Conservation (phyloP, 306 rosid species). For the Prunus kanzakura region DNA sequence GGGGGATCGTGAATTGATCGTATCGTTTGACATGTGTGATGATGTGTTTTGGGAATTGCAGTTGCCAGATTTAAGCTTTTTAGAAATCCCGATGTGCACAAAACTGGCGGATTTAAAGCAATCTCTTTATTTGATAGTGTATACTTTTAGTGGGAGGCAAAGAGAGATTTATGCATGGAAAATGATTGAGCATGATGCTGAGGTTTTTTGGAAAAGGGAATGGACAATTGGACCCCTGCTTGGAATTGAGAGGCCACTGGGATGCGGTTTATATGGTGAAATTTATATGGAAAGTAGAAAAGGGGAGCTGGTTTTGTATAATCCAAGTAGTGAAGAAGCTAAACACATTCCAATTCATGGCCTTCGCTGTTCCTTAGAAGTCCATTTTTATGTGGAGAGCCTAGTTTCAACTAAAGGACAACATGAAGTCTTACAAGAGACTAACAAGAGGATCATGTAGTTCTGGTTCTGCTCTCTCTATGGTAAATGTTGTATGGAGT, state of each 20-base stretch:
- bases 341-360: not conserved
- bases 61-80: not conserved
- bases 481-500: not conserved
- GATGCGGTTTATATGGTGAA: not conserved
- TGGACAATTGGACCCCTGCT: conserved; percentile 1
- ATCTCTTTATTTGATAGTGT: not conserved
- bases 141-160: not conserved
- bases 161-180: not conserved
- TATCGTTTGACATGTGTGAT: not conserved
- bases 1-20: not conserved
- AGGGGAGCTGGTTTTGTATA: not conserved
- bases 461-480: not conserved
- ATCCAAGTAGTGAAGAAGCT: not conserved
- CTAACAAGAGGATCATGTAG: not conserved
- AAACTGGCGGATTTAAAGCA: not conserved
- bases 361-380: not conserved
- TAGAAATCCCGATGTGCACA: not conserved
- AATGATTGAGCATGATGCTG: not conserved
- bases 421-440: not conserved
- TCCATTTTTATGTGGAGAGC: not conserved
- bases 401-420: not conserved
- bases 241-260: conserved; percentile 4
- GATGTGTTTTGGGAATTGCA: not conserved
- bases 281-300: not conserved
- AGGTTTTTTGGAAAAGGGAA: not conserved